Evolutionary conservation across 2,329 filamentous ascomycete species (phyloP).

Genomic region (Hypomyces perniciosus): DNA sequence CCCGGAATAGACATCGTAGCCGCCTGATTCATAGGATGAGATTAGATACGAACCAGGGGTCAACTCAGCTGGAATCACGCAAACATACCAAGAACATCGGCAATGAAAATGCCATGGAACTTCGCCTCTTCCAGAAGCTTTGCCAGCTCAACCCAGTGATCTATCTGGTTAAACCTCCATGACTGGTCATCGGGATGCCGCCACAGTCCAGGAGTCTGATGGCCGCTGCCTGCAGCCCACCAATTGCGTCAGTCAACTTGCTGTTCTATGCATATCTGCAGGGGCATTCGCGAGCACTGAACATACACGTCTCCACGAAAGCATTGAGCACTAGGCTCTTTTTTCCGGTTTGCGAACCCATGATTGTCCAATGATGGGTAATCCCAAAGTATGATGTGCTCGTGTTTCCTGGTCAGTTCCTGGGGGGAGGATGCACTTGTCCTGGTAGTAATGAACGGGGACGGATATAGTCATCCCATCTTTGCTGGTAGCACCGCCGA

Average conservation of each 20-base stretch:
- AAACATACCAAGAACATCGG: slow-evolving; percentile 51
- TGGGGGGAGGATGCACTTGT: neutral
- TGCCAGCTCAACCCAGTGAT: slow-evolving; percentile 56
- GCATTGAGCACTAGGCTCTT: slow-evolving; percentile 39
- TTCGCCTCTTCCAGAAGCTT: slow-evolving; percentile 45
- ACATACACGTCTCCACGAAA: slow-evolving; percentile 36
- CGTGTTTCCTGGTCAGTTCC: neutral
- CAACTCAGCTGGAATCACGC: neutral
- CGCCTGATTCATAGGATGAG: slow-evolving; percentile 33
- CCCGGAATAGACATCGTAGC: slow-evolving; percentile 65
- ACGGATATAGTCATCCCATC: neutral
- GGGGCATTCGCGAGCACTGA: neutral
- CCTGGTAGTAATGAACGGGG: neutral
- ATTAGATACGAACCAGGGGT: neutral
- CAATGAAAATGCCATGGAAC: slow-evolving; percentile 33
- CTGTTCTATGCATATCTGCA: neutral
- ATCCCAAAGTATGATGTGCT: slow-evolving; percentile 8
- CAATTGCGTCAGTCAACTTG: neutral
- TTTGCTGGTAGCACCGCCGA: neutral
- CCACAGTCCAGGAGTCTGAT: slow-evolving; percentile 46
- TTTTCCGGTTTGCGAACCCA: slow-evolving; percentile 18
- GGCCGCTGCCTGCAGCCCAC: slow-evolving; percentile 30
- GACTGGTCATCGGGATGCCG: slow-evolving; percentile 59
- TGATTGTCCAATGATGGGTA: slow-evolving; percentile 6
- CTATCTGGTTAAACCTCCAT: slow-evolving; percentile 52